A percentile compares a stretch with the other conserved stretches of the same genome.
These are phyloP conservation scores for Xylaria hypoxylon DNA, from an alignment of 2,329 filamentous ascomycete species.

Conservation along the genomic window DNA sequence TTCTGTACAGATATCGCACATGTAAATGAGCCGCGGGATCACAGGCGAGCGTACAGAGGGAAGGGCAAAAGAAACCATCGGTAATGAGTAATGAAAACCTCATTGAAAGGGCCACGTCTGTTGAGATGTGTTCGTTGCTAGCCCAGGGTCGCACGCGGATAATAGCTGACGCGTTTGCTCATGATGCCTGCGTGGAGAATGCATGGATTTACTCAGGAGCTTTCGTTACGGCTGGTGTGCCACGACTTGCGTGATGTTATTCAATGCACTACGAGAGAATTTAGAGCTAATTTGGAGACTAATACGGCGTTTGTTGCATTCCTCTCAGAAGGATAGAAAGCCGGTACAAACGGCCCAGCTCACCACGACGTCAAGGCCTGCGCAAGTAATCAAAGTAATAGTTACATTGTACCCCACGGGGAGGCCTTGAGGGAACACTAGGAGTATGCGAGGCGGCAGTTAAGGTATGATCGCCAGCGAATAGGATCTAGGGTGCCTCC, in stretches of 20 bases:
- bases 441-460: neutral
- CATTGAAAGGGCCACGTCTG: neutral
- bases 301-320: neutral
- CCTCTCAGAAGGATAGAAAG: neutral
- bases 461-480: neutral
- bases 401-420: neutral
- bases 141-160: constrained; percentile 16
- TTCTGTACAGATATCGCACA: neutral
- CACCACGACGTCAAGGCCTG: neutral
- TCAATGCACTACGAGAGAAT: neutral
- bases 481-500: neutral
- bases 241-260: neutral
- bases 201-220: neutral
- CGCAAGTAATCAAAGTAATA: neutral
- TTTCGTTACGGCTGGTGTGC: neutral
- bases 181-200: neutral
- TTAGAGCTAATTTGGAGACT: neutral
- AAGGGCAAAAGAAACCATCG: neutral
- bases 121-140: constrained; percentile 18
- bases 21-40: constrained; percentile 7
- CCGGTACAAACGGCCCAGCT: neutral
- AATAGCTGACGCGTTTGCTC: constrained; percentile 3
- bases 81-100: neutral
- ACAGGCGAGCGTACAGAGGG: neutral
- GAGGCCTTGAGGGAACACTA: neutral